Base-by-base conservation (phyloP, 768 basidiomycete genomes). In the Lyophyllum decastes region DNA sequence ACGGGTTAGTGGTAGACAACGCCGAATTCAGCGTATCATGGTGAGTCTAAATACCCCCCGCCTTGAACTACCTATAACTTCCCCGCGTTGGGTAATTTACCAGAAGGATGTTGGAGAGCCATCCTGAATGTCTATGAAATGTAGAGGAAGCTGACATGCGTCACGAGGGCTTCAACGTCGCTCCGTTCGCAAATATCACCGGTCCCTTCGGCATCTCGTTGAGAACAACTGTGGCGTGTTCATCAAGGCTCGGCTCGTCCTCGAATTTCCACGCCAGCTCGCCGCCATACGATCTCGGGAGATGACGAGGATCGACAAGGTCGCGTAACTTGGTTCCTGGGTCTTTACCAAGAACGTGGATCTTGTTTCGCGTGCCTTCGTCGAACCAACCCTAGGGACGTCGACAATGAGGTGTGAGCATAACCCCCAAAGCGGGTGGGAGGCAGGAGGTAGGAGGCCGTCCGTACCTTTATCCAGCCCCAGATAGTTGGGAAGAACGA, bases 401-500 rank as follows among this genome's bases (percentile, higher is more conserved):
- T 35, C 14, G n/a, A 4, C 6, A 47, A 7, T 6, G 26, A 27
- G 26, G 5, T 30, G 27, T 34, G 1, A 35, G 33, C 33, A 19
- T 25, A 5, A 35, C n/a, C 27, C 10, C 25, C 22, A 19, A 22
- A 16, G 1, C 14, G 33, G 11, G 30, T 5, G 11, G 12, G n/a
- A 25, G 3, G 22, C 19, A 5, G 40, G 3, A 11, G 45, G 9
- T 22, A 40, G 41, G 19, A 47, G 24, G 22, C 43, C 12, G 19
- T 21, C 49, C 73, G 40, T 57, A 85, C 88, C 77, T 90, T 91
- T 68, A 94, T 79, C 92, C 92, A 94, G 30, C 79, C 80, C 92
- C 92, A 94, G 10, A 94, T 76, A 1, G 87, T 90, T 2, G 88
- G 83, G 70, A 94, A 94, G 77, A 92, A 94, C 0, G 84, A 76